Evolutionary conservation across 257 asterid species (phyloP), one percentile per base, ranked within the genome.

Genomic region (Solanum phureja): DNA sequence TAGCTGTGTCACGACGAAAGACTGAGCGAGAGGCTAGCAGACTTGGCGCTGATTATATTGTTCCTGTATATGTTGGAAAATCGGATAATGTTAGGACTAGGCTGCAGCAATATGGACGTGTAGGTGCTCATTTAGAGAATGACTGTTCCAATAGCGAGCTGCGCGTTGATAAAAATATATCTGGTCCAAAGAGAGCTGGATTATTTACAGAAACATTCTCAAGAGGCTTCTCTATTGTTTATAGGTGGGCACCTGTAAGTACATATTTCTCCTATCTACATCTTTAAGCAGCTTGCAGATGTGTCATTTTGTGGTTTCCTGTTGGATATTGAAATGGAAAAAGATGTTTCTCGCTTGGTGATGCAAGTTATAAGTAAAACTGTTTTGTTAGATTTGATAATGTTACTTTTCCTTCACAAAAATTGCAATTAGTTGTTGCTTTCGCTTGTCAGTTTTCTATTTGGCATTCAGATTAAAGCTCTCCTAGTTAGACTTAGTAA

Each of bases 211-310:
- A 91, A 79, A 85, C 93, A 84, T 97, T 97, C 92, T 87, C 96
- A 3, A 92, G 90, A 90, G 98, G 98, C 83, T 89, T 88, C 88
- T 91, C 95, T 16, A 89, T 97, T 87, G 96, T 90, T 74, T 97
- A 94, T 89, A 94, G 99, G 90, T 97, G 98, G 95, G 94, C 97
- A 90, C 98, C 96, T 71, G 99, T 97, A 91, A 95, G 98, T 91
- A 64, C 11, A 86, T 31, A 23, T 87, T n/a, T 72, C 29, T 75
- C 87, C 11, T 33, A 9, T 77, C 49, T 87, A 21, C 87, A 52
- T 34, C 11, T 34, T n/a, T 82, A 33, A 27, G 37, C 64, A 27
- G 1, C 84, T 77, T 42, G 24, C 37, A 11, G 10, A 62, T 82
- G 86, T 71, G 83, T 81, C 33, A 23, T 84, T 81, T 31, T 58